Percentiles rank a stretch among this genome's conserved stretches.
These are phyloP conservation scores for Xylaria sp. DNA, from an alignment of 2,329 filamentous ascomycete genomes.

Conservation along the genomic window DNA sequence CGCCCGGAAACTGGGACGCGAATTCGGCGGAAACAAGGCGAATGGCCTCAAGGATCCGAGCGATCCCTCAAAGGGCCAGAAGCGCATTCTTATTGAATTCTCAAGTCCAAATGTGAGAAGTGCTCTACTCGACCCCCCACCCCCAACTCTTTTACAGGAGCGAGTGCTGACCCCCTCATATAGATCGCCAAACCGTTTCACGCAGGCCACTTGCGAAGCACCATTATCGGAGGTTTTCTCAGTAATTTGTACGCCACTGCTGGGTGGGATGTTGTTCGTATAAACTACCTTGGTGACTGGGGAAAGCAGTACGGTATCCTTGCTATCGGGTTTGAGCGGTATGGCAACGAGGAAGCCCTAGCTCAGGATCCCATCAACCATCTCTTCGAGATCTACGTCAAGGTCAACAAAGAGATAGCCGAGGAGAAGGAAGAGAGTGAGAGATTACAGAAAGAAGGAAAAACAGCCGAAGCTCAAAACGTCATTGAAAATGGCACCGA, in stretches of 20 bases:
- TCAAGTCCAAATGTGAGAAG: slow-evolving; percentile 75
- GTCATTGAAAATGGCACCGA: slow-evolving; percentile 56
- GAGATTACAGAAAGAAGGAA: slow-evolving; percentile 58
- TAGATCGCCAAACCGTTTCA: slow-evolving; percentile 75
- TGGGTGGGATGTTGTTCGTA: slow-evolving; percentile 75
- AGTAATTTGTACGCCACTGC: slow-evolving; percentile 74
- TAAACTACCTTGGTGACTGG: slow-evolving; percentile 86
- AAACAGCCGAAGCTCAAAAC: slow-evolving; percentile 56
- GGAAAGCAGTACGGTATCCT: slow-evolving; percentile 77
- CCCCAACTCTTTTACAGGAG: slow-evolving; percentile 63
- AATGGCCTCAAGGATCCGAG: slow-evolving; percentile 67
- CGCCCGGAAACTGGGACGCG: slow-evolving; percentile 69
- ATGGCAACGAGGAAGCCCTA: slow-evolving; percentile 73
- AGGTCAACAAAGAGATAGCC: slow-evolving; percentile 71
- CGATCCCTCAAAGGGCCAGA: slow-evolving; percentile 53
- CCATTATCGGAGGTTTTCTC: slow-evolving; percentile 79
- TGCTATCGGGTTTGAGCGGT: slow-evolving; percentile 70
- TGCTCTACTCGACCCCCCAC: slow-evolving; percentile 63
- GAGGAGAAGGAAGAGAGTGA: slow-evolving; percentile 71
- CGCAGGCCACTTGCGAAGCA: slow-evolving; percentile 78
- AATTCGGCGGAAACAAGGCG: slow-evolving; percentile 73
- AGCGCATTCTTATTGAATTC: slow-evolving; percentile 74
- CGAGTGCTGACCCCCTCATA: slow-evolving; percentile 7
- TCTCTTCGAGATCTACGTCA: slow-evolving; percentile 77
- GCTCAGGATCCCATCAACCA: slow-evolving; percentile 75